Percentiles rank a stretch among this genome's conserved stretches.
These are phyloP conservation scores for Echria macrotheca DNA, from an alignment of 495 filamentous ascomycete genomes.

Conservation along the genomic window DNA sequence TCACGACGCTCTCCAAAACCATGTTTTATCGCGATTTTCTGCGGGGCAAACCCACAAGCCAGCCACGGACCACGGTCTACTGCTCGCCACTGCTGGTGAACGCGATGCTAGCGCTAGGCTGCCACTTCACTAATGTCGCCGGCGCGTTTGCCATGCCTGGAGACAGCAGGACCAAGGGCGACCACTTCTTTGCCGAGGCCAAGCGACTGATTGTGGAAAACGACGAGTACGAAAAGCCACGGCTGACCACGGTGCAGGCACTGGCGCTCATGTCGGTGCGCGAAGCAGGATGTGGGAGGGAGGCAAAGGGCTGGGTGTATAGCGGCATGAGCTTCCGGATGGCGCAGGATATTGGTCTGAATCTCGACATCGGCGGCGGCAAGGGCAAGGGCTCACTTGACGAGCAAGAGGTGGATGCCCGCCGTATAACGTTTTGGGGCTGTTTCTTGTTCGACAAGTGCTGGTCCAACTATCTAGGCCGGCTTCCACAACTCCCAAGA, in stretches of 20 bases:
- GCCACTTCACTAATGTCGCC: slow-evolving; percentile 80
- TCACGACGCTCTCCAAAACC: slow-evolving; percentile 83
- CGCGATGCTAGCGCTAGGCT: slow-evolving; percentile 91
- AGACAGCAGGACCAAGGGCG: slow-evolving; percentile 81
- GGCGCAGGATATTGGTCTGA: slow-evolving; percentile 89
- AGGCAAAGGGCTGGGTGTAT: slow-evolving; percentile 96
- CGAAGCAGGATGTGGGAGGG: slow-evolving; percentile 91
- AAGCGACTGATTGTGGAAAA: slow-evolving; percentile 85
- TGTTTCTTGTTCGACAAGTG: slow-evolving; percentile 98
- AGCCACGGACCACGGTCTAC: slow-evolving; percentile 55
- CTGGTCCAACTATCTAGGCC: slow-evolving; percentile 97
- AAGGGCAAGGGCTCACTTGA: slow-evolving; percentile 54
- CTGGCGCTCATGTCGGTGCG: slow-evolving; percentile 93
- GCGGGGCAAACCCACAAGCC: slow-evolving; percentile 47
- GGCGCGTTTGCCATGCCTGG: slow-evolving; percentile 63
- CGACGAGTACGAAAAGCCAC: slow-evolving; percentile 87
- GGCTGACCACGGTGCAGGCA: slow-evolving; percentile 90
- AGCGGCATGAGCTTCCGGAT: slow-evolving; percentile 99
- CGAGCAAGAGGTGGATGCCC: slow-evolving; percentile 82
- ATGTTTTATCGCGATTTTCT: slow-evolving; percentile 86
- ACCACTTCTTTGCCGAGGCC: slow-evolving; percentile 95
- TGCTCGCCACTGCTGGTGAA: slow-evolving; percentile 90
- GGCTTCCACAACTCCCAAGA: slow-evolving; percentile 78
- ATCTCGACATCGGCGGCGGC: slow-evolving; percentile 67
- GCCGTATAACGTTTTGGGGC: slow-evolving; percentile 95